Base-by-base conservation (phyloP, 768 basidiomycete genomes). In the Boletus tomentosulus region DNA sequence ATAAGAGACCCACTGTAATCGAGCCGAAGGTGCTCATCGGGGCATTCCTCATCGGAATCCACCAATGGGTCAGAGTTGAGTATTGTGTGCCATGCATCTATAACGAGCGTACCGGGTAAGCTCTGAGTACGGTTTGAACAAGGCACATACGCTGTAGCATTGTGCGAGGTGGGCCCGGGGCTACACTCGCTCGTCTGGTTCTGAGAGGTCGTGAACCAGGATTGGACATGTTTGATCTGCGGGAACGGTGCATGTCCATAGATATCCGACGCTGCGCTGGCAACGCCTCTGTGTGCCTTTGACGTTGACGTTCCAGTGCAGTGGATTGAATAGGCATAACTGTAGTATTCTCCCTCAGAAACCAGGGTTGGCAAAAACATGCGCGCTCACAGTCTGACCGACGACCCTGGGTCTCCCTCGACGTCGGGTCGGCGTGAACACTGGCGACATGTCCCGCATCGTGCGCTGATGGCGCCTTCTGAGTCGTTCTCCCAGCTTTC, bases 31-130 rank as follows among this genome's bases (percentile, higher is more conserved):
- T 86, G 74, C 60, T 86, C 85, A 61, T 89, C 86, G 13, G 74
- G 77, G 46, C 73, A 70, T 62, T 87, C 86, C 41, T 87, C 86
- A 55, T 89, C 89, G 28, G 89, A 90, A 67, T 89, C 87, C 47
- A 76, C 70, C 28, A 90, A 72, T n/a, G 89, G 84, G 63, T 91
- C 89, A 35, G 81, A 80, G 30, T 78, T 81, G 49, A 75, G 79
- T 53, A 84, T 75, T 15, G 80, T 76, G 61, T 87, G 81, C 85
- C 85, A 90, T 15, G 89, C 84, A 64, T 89, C 89, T 91, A 62
- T 19, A 39, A 13, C 7, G 39, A 61, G 58, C 41, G 43, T 34
- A 35, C 47, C 24, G 31, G 41, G 38, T 61, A 42, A 58, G 56
- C 49, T 43, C 41, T 35, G 48, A 42, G 31, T 5, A 10, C 49